Evolutionary conservation across 2,329 filamentous ascomycete species (phyloP).

Genomic region (Fusarium sp.): DNA sequence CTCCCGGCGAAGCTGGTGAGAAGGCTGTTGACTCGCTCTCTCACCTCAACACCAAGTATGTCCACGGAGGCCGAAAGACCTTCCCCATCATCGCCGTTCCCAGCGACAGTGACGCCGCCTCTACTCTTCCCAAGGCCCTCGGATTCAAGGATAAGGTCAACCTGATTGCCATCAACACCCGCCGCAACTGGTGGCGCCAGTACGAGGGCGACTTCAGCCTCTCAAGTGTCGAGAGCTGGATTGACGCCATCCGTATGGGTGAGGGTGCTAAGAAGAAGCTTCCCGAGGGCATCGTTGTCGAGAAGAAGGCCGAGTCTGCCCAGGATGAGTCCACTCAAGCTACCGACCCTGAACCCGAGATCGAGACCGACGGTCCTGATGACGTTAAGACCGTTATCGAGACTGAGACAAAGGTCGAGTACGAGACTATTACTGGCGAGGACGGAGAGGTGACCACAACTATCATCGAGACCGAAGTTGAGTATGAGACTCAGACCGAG

Average conservation of each 20-base stretch:
- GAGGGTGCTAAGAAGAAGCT: slow-evolving; percentile 84
- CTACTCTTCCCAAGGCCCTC: slow-evolving; percentile 64
- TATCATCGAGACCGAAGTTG: slow-evolving; percentile 31
- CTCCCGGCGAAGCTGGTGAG: slow-evolving; percentile 67
- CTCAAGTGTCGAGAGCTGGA: slow-evolving; percentile 81
- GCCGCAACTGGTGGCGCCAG: slow-evolving; percentile 86
- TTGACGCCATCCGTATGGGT: slow-evolving; percentile 90
- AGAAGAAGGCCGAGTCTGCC: slow-evolving; percentile 42
- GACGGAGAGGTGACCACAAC: slow-evolving; percentile 2
- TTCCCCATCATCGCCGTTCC: slow-evolving; percentile 89
- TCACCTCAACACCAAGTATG: slow-evolving; percentile 81
- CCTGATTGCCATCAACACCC: slow-evolving; percentile 85
- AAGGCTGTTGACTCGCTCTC: slow-evolving; percentile 73
- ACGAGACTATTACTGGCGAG: slow-evolving; percentile 11
- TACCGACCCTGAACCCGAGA: slow-evolving; percentile 46
- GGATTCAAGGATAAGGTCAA: slow-evolving; percentile 72
- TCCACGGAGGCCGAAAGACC: slow-evolving; percentile 71
- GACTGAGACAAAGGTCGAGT: slow-evolving; percentile 37
- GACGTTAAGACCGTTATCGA: slow-evolving; percentile 33
- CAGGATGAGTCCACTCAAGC: slow-evolving; percentile 31
- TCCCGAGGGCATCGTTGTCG: slow-evolving; percentile 69
- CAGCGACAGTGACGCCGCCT: slow-evolving; percentile 54
- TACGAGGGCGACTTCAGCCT: slow-evolving; percentile 73
- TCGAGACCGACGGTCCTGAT: slow-evolving; percentile 45
- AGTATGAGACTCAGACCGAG: slow-evolving; percentile 43